Conservation (phyloP, 2,329 filamentous ascomycete genomes). For the Chaetomiaceae sp. region DNA sequence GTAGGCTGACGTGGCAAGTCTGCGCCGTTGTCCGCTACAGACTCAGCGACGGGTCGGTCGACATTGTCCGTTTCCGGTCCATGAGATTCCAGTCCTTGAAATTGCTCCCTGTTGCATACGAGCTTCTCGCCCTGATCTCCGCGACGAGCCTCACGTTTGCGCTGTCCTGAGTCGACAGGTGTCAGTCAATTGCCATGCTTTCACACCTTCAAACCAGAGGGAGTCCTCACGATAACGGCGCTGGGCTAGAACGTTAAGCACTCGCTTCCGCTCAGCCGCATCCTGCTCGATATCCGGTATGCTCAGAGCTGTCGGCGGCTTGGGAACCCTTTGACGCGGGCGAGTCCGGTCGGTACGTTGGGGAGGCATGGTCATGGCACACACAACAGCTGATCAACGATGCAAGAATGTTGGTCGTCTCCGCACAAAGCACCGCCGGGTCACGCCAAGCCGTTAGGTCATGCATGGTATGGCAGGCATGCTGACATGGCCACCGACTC, state of each 20-base stretch:
- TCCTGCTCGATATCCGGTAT: conserved; percentile 46
- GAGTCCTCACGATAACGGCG: conserved; percentile 42
- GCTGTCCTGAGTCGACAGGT: conserved; percentile 20
- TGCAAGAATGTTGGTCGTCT: too few relatives aligned
- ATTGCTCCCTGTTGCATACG: neutral
- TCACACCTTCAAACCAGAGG: neutral
- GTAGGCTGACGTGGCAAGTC: too few relatives aligned
- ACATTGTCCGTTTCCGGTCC: too few relatives aligned
- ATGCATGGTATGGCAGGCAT: too few relatives aligned
- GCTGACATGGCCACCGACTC: too few relatives aligned
- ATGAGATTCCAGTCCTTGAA: neutral
- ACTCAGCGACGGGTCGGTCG: too few relatives aligned
- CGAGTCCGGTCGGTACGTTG: conserved; percentile 14
- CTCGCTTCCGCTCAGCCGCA: conserved; percentile 46
- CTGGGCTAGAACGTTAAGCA: conserved; percentile 49
- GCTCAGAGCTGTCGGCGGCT: conserved; percentile 34
- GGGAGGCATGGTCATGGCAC: neutral
- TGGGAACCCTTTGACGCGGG: conserved; percentile 35
- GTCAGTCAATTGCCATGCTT: neutral
- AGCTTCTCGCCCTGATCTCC: too few relatives aligned
- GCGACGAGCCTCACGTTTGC: conserved; percentile 22
- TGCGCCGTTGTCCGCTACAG: too few relatives aligned
- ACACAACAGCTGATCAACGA: too few relatives aligned
- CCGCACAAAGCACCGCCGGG: too few relatives aligned
- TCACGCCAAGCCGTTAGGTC: too few relatives aligned